Percentiles rank a stretch among this genome's conserved stretches.
Evolutionary conservation across 345 rosid genomes (phyloP).

Genomic region (Brassica rapa): DNA sequence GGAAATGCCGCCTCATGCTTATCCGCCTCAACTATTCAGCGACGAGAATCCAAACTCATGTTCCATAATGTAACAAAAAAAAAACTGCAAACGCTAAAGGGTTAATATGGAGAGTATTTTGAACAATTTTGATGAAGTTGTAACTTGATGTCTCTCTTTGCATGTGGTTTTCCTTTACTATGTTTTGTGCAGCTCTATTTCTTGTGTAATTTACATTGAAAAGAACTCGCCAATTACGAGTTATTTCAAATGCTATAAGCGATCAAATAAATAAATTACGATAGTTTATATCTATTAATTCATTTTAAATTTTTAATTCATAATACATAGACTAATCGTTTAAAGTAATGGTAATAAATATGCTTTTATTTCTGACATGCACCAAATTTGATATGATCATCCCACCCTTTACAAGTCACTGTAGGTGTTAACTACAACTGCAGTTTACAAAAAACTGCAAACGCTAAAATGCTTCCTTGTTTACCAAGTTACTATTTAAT

Average conservation of each 20-base stretch:
- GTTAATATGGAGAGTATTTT: conserved; percentile 21
- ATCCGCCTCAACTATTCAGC: conserved; percentile 59
- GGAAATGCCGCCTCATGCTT: conserved; percentile 1
- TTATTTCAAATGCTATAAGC: background rate
- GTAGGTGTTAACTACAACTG: background rate
- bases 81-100: conserved; percentile 15
- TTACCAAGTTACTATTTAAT: background rate
- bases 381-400: background rate
- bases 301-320: background rate
- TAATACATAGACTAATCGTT: background rate
- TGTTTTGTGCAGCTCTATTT: conserved; percentile 27
- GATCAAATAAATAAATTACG: background rate
- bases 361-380: background rate
- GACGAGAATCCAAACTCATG: conserved; percentile 95
- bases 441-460: no score
- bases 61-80: conserved; percentile 59
- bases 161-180: background rate
- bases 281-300: background rate
- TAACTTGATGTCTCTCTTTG: conserved; percentile 22
- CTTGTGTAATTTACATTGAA: conserved; percentile 10
- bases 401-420: background rate
- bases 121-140: conserved; percentile 37
- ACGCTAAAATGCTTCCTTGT: background rate
- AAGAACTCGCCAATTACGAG: conserved; percentile 6
- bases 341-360: background rate